Evolutionary conservation across 768 basidiomycete genomes (phyloP).

Genomic region (Suillus brevipes): DNA sequence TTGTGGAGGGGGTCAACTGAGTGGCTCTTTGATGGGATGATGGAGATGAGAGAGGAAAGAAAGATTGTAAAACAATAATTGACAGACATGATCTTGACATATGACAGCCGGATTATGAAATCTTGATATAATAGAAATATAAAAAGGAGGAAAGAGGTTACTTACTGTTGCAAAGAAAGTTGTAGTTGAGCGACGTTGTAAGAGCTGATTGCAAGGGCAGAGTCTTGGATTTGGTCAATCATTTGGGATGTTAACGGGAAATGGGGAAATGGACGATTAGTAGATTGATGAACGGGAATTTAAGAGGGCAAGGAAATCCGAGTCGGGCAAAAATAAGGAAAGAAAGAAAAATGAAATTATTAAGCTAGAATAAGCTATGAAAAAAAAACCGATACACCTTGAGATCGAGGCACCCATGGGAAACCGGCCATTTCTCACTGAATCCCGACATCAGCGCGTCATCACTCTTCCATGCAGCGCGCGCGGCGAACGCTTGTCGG

Average conservation of each 20-base stretch:
- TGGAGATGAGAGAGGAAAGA: conserved; percentile 11
- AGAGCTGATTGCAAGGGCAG: conserved; percentile 45
- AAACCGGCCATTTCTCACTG: conserved; percentile 29
- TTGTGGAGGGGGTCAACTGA: conserved; percentile 3
- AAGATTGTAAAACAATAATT: conserved; percentile 11
- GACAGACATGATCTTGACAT: conserved; percentile 33
- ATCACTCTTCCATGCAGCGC: not conserved
- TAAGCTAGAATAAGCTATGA: conserved; percentile 12
- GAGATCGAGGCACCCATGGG: conserved; percentile 26
- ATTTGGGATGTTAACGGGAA: conserved; percentile 38
- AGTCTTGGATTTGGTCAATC: conserved; percentile 53
- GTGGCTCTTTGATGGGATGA: conserved; percentile 1
- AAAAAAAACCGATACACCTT: conserved; percentile 2
- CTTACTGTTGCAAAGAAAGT: conserved; percentile 55
- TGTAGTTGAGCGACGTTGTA: conserved; percentile 68
- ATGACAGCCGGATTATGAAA: conserved; percentile 27
- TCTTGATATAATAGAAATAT: not conserved
- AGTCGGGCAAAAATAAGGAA: conserved; percentile 17
- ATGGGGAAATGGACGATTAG: not conserved
- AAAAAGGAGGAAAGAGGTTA: too few relatives aligned
- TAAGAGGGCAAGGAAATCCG: conserved; percentile 19
- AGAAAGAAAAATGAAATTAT: conserved; percentile 5
- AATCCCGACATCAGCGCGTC: conserved; percentile 11
- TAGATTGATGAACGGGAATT: conserved; percentile 18
- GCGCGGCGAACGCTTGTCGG: conserved; percentile 34